Evolutionary conservation across 306 rosid genomes (phyloP).

Genomic region (Glycine tomentella): DNA sequence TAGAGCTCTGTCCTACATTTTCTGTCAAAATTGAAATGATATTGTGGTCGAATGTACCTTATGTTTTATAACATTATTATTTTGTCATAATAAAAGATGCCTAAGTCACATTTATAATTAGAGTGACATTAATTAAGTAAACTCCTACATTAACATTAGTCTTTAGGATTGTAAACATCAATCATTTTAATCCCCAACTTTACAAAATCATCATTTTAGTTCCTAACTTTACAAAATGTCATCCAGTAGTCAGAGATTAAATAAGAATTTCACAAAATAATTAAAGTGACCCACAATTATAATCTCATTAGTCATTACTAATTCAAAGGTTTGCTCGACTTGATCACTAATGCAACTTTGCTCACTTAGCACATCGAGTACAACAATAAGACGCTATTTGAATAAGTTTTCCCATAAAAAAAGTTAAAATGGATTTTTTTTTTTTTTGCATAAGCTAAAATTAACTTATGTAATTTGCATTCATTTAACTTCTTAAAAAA

Average conservation of each 20-base stretch:
- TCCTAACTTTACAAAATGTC: background rate
- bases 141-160: background rate
- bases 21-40: background rate
- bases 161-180: background rate
- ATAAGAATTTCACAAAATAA: background rate
- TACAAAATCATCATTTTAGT: background rate
- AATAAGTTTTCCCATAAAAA: too few species aligned
- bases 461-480: too few species aligned
- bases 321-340: background rate
- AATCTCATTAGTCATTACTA: background rate
- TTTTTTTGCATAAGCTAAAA: too few species aligned
- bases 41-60: background rate
- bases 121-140: background rate
- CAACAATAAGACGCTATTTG: too few species aligned
- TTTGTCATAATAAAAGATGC: background rate
- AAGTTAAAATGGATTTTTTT: too few species aligned
- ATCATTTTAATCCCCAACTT: background rate
- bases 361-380: background rate
- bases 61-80: conserved; percentile 10
- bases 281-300: background rate
- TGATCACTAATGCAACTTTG: background rate
- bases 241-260: background rate
- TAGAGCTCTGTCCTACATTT: background rate
- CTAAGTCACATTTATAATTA: background rate
- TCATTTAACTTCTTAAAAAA: too few species aligned